Base-by-base conservation (phyloP, 805 yeast genomes). In the Torulaspora indica region DNA sequence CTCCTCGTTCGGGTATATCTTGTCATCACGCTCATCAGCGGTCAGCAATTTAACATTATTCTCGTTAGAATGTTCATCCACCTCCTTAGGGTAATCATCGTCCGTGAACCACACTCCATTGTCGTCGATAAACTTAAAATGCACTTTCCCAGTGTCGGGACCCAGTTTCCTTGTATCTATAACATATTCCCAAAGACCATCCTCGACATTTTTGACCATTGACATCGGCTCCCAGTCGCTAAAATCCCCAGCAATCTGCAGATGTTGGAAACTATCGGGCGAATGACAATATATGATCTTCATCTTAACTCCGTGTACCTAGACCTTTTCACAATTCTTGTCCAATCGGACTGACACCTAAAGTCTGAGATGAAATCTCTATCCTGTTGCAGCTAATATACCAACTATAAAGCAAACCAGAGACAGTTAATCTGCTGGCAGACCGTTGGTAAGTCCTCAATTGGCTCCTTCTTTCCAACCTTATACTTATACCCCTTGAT, bases 241-340 rank as follows among this genome's bases (percentile, higher is more conserved):
- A 47, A 69, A 69, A 49, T 63, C 64, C 3, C 72, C 73, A 9
- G 73, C 73, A 38, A 69, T 55, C 40, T 59, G 56, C 35, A 69
- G 55, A 12, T 50, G 39, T 8, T 55, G 30, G 53, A 56, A 51
- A 13, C 36, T 40, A 30, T 54, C 49, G 2, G 48, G 42, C 3
- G 60, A 45, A 28, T 52, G 57, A 40, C 48, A 45, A 35, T 46
- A 49, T 33, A 47, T 45, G 34, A 49, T 48, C 33, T 30, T 42
- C 32, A 40, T 43, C 49, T 43, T 49, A 31, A 5, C 18, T 31
- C 5, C 22, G 4, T 20, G 22, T 20, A 20, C 22, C 22, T 20
- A 20, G 22, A 20, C 18, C 15, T 34, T 18, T n/a, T 31, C 38
- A 35, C 12, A 10, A 20, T 18, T 33, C 36, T n/a, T 8, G 13